phyloP scores from a whole-genome alignment of 148 eudicot species.

The Fagopyrum tataricum region DNA sequence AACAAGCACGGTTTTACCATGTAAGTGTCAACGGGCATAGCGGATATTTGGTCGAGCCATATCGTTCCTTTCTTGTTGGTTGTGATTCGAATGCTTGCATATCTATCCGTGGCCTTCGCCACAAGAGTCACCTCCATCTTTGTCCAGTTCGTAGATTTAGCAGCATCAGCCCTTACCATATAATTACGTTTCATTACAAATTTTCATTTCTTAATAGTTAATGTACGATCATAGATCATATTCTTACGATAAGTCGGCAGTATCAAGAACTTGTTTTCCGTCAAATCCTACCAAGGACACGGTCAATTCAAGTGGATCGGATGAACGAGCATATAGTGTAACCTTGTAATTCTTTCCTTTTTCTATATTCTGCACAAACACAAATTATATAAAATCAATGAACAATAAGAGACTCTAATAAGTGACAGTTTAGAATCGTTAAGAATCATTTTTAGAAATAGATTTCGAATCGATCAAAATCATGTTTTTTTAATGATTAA shows the following conservation, averaged over 20 bases:
- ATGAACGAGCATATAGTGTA: conserved; percentile 58
- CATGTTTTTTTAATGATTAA: too few species aligned
- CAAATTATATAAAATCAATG: too few species aligned
- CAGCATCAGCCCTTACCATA: conserved; percentile 16
- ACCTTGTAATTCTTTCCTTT: conserved; percentile 75
- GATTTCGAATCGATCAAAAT: too few species aligned
- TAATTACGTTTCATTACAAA: background rate
- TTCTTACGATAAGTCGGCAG: background rate
- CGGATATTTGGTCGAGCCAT: conserved; percentile 94
- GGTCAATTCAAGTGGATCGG: conserved; percentile 38
- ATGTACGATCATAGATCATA: background rate
- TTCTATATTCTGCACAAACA: conserved; percentile 68
- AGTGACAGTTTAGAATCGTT: too few species aligned
- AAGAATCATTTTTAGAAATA: too few species aligned
- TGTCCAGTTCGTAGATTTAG: conserved; percentile 55
- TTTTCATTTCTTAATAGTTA: too few species aligned
- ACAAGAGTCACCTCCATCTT: conserved; percentile 49
- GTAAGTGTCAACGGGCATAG: conserved; percentile 74
- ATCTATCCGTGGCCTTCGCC: conserved; percentile 46
- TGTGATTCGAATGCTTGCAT: conserved; percentile 70
- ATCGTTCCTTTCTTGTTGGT: conserved; percentile 48
- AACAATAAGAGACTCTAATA: too few species aligned
- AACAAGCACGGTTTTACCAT: conserved; percentile 41
- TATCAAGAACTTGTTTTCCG: background rate
- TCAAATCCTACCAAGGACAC: conserved; percentile 59